Percentiles rank a stretch among this genome's conserved stretches.
Conservation (phyloP, 2,329 filamentous ascomycete species). For the Phaeosphaeriaceae sp. region DNA sequence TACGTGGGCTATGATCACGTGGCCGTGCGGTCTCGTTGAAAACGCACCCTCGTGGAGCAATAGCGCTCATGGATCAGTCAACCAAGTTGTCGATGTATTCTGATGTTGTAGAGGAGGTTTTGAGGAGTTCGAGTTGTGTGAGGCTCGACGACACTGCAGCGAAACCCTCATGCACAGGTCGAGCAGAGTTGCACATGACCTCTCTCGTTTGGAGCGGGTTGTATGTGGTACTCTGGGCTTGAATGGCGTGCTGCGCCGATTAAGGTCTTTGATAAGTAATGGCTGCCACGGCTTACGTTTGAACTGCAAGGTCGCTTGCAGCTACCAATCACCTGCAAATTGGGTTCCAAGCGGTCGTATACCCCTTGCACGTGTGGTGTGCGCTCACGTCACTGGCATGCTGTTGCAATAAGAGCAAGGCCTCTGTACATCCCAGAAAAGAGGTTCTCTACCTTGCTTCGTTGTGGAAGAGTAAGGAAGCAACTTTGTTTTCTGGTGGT, state of each 20-base stretch:
- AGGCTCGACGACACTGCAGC: background rate
- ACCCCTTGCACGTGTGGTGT: background rate
- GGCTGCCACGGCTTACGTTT: conserved; percentile 15
- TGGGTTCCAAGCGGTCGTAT: background rate
- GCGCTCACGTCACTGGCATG: background rate
- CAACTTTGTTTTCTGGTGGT: background rate
- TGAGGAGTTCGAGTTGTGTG: background rate
- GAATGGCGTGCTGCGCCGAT: background rate
- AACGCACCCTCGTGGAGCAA: too few species aligned
- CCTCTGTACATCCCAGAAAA: background rate
- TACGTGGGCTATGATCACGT: too few species aligned
- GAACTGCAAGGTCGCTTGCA: background rate
- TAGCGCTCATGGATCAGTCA: too few species aligned
- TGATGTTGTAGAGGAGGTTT: too few species aligned
- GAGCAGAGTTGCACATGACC: background rate
- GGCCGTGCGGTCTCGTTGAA: too few species aligned
- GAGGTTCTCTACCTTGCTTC: background rate
- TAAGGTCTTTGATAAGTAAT: conserved; percentile 18
- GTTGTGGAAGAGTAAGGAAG: background rate
- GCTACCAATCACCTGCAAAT: background rate
- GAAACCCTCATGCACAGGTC: background rate
- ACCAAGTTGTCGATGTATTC: too few species aligned
- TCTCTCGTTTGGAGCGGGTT: background rate
- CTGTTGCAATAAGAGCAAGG: background rate
- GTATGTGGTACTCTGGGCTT: background rate